phyloP scores from a whole-genome alignment of 1,284 basidiomycete genomes.

The Pterula multifida region DNA sequence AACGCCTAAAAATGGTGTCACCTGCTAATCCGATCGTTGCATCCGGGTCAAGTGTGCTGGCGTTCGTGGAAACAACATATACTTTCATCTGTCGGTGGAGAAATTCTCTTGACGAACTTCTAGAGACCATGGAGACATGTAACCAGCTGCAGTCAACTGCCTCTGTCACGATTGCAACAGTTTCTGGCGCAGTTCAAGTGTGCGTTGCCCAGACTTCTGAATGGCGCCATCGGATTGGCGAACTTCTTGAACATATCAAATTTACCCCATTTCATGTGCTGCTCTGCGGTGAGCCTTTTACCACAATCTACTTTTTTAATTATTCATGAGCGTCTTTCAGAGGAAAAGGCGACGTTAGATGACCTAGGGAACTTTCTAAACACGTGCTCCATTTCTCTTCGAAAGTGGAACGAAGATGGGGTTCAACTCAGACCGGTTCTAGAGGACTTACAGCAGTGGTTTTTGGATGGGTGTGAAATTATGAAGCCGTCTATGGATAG shows the following conservation, averaged over 20 bases:
- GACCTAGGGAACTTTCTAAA: conserved; percentile 15
- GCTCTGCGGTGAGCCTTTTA: conserved; percentile 21
- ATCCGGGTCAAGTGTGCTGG: not conserved
- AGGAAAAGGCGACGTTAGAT: conserved; percentile 25
- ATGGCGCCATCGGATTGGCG: conserved; percentile 14
- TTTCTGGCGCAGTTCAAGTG: conserved; percentile 7
- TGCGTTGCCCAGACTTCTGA: conserved; percentile 13
- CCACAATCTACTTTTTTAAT: conserved; percentile 2
- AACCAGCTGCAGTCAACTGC: conserved; percentile 13
- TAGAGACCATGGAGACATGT: conserved; percentile 11
- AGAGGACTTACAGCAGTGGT: not conserved
- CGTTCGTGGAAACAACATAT: not conserved
- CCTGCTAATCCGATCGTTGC: not conserved
- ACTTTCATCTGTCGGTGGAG: not conserved
- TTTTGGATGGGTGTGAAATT: not conserved
- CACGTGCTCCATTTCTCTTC: conserved; percentile 12
- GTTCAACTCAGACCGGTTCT: not conserved
- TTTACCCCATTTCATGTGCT: conserved; percentile 21
- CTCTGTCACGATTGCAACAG: conserved; percentile 6
- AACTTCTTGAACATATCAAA: conserved; percentile 17
- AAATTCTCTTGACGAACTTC: not conserved
- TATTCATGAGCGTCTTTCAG: conserved; percentile 3
- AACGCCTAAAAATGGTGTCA: not conserved
- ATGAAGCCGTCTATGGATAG: too few species aligned
- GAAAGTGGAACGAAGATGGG: not conserved